Evolutionary conservation across 2,329 filamentous ascomycete species (phyloP).

Genomic region (Diplodia intermedia): DNA sequence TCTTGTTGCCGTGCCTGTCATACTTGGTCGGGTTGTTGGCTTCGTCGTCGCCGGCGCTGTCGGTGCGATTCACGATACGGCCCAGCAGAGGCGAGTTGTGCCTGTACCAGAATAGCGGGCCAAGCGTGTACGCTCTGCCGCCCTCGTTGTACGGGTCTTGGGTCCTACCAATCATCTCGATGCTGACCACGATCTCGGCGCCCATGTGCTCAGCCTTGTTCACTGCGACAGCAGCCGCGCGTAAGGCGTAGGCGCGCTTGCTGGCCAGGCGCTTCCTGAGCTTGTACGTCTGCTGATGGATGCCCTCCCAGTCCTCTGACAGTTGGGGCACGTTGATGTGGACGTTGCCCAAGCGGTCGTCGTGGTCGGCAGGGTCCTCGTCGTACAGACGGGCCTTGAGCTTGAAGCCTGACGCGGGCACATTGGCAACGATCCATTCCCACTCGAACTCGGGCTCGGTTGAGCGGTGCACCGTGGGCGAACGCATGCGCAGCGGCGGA

Average conservation of each 20-base stretch:
- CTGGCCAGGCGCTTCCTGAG: slow-evolving; percentile 86
- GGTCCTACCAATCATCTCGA: slow-evolving; percentile 79
- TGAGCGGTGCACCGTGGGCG: slow-evolving; percentile 73
- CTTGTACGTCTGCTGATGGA: slow-evolving; percentile 69
- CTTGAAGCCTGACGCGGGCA: slow-evolving; percentile 79
- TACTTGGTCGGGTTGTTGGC: slow-evolving; percentile 30
- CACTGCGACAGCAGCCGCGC: slow-evolving; percentile 70
- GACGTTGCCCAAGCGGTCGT: slow-evolving; percentile 88
- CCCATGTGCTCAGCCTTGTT: slow-evolving; percentile 69
- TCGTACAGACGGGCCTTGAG: slow-evolving; percentile 89
- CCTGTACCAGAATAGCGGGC: slow-evolving; percentile 76
- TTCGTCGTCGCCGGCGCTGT: slow-evolving; percentile 53
- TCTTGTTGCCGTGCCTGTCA: slow-evolving; percentile 51
- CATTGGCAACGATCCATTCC: slow-evolving; percentile 86
- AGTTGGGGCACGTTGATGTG: slow-evolving; percentile 70
- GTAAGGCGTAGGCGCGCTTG: slow-evolving; percentile 82
- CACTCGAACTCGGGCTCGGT: slow-evolving; percentile 82
- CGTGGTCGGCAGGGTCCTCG: slow-evolving; percentile 83
- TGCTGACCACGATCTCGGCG: slow-evolving; percentile 73
- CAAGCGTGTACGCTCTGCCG: slow-evolving; percentile 78
- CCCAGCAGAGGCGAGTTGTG: slow-evolving; percentile 92
- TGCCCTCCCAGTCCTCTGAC: slow-evolving; percentile 70
- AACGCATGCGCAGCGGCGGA: slow-evolving; percentile 75
- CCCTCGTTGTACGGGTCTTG: slow-evolving; percentile 61
- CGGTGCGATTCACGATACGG: slow-evolving; percentile 71